Evolutionary conservation across 352 stramenopile species (phyloP), one percentile per base, ranked within the genome.

Genomic region (Pythium angustatum): DNA sequence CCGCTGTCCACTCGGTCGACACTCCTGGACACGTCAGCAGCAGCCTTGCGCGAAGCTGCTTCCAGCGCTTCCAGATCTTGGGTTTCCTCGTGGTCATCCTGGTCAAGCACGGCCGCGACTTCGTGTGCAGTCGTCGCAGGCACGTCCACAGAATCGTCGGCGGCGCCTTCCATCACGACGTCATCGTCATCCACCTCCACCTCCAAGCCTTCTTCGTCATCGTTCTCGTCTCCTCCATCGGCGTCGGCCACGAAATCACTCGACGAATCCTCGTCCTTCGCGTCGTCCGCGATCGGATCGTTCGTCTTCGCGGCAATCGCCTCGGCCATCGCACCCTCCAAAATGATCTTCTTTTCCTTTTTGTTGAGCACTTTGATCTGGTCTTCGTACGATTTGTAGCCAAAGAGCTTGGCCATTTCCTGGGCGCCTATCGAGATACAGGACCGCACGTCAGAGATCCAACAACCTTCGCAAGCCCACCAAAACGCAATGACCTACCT

Each of bases 371-470:
- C 47, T 63, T 83, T 69, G 12, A 92, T 52, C 54, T 93, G 86
- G 45, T 90, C 79, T 44, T 91, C 79, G 58, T 87, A 88, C 47
- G 66, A 92, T 21, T 60, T 54, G 62, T 91, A 92, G 5, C 86
- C 86, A 61, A 95, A 93, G 5, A 91, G 33, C 66, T 90, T 90
- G 64, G 86, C 86, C 69, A 83, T 83, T 17, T 76, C 75, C 41
- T 87, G 68, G 6, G 81, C 78, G 69, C 54, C 54, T 54, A n/a
- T 22, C 17, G 9, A 10, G 3, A 45, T 45, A 10, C 8, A 7
- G 33, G 15, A 45, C 11, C n/a, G n/a, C 7, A 22, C 12, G 22
- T 7, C 10, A 38, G 33, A 21, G 38, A n/a, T n/a, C n/a, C n/a
- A n/a, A n/a, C n/a, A n/a, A n/a, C n/a, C n/a, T n/a, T n/a, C n/a